A percentile compares a stretch with the other conserved stretches of the same genome.
Evolutionary conservation across 78 protist species (phyloP).

Genomic region (Ministeria vibrans): DNA sequence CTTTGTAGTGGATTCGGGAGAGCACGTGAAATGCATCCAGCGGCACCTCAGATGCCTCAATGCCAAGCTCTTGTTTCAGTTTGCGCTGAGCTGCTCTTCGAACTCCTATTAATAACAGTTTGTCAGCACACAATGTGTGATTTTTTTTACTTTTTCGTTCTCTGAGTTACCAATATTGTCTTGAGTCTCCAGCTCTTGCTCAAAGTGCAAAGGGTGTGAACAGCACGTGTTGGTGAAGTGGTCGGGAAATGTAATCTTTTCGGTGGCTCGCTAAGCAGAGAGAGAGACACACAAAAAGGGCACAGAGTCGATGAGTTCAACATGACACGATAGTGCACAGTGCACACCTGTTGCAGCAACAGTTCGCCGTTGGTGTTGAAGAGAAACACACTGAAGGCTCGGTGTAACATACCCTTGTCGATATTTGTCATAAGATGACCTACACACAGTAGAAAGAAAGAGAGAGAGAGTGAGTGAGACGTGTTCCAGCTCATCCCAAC

Average conservation of each 20-base stretch:
- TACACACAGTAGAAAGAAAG: not conserved
- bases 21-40: conserved; percentile 29
- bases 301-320: too few species aligned
- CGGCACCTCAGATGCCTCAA: conserved; percentile 2
- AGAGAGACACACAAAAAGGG: too few species aligned
- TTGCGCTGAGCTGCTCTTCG: conserved; percentile 65
- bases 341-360: conserved; percentile 72
- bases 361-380: conserved; percentile 52
- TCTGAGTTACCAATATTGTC: conserved; percentile 11
- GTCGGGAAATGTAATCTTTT: conserved; percentile 77
- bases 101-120: too few species aligned
- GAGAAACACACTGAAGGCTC: conserved; percentile 77
- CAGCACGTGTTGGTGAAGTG: conserved; percentile 86
- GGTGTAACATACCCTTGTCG: conserved; percentile 56
- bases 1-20: conserved; percentile 63
- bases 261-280: conserved; percentile 60
- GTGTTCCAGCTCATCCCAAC: not conserved
- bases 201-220: conserved; percentile 59
- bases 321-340: too few species aligned
- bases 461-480: not conserved
- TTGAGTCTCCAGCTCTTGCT: conserved; percentile 30
- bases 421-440: conserved; percentile 50
- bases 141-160: not conserved
- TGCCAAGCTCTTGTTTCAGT: conserved; percentile 75
- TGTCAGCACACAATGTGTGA: not conserved